A percentile compares a stretch with the other conserved stretches of the same genome.
phyloP scores from a whole-genome alignment of 2,329 filamentous ascomycete genomes.

The Botrytis fragariae region DNA sequence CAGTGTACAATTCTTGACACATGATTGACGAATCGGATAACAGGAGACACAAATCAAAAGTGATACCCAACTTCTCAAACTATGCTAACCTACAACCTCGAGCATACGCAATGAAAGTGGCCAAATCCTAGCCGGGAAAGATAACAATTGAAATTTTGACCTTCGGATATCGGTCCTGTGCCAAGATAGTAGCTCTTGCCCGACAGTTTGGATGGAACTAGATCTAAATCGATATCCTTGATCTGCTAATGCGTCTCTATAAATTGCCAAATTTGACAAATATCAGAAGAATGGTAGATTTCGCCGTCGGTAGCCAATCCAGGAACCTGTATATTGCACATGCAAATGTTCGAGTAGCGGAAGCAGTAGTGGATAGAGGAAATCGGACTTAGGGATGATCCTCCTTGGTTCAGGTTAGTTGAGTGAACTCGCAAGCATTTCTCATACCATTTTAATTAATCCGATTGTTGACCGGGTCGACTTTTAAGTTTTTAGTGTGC shows the following conservation, averaged over 20 bases:
- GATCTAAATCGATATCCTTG: background rate
- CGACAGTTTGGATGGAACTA: slow-evolving; percentile 8
- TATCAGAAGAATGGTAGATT: background rate
- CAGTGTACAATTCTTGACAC: background rate
- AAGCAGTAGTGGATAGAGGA: background rate
- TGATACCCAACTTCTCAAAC: background rate
- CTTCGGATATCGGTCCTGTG: background rate
- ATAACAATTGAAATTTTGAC: background rate
- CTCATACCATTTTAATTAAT: background rate
- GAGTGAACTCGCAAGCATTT: background rate
- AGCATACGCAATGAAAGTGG: background rate
- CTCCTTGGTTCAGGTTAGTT: background rate
- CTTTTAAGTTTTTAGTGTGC: background rate
- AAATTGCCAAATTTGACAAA: background rate
- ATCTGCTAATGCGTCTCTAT: background rate
- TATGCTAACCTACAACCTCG: background rate
- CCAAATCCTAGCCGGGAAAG: background rate
- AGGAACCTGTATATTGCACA: background rate
- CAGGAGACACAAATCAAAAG: background rate
- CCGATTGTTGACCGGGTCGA: background rate
- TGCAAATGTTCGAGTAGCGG: background rate
- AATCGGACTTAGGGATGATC: background rate
- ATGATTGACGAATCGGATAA: background rate
- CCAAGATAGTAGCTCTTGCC: background rate
- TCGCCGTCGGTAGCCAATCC: background rate